Percentiles rank a stretch among this genome's conserved stretches.
phyloP scores from a whole-genome alignment of 352 stramenopile genomes.

The Globisporangium megalacanthum region DNA sequence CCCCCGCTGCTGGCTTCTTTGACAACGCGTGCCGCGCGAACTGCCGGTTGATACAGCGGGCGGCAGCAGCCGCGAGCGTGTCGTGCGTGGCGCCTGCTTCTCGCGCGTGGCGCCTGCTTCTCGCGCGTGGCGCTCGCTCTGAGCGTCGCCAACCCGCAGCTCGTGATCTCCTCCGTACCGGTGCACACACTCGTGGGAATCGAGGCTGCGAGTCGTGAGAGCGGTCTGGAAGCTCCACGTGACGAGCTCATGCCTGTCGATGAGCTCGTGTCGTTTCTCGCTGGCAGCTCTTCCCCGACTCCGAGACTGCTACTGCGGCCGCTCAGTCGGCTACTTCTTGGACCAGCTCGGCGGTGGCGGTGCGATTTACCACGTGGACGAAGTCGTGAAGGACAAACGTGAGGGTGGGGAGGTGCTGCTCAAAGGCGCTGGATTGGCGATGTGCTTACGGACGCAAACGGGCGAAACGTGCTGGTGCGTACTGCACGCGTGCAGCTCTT shows the following conservation, averaged over 20 bases:
- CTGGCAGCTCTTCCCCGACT: conserved; percentile 61
- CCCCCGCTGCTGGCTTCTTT: conserved; percentile 24
- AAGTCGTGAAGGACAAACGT: conserved; percentile 48
- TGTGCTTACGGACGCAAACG: conserved; percentile 94
- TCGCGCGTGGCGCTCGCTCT: conserved; percentile 55
- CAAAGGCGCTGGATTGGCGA: conserved; percentile 94
- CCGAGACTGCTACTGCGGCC: conserved; percentile 88
- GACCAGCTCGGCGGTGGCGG: conserved; percentile 89
- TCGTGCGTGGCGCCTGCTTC: conserved; percentile 54
- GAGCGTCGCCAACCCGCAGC: conserved; percentile 43
- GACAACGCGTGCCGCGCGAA: conserved; percentile 65
- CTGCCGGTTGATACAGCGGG: conserved; percentile 53
- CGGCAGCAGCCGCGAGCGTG: conserved; percentile 40
- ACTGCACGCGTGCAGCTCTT: background rate
- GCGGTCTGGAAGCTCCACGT: conserved; percentile 4
- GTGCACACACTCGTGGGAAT: conserved; percentile 61
- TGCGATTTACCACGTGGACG: conserved; percentile 79
- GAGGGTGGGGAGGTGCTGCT: conserved; percentile 93
- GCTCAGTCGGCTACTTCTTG: conserved; percentile 91
- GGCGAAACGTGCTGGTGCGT: conserved; percentile 78
- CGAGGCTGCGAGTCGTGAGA: conserved; percentile 18
- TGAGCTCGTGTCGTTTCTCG: conserved; percentile 47
- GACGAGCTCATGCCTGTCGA: conserved; percentile 22
- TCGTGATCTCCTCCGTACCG: conserved; percentile 48
- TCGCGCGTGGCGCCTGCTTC: conserved; percentile 61